phyloP scores from a whole-genome alignment of 352 stramenopile species.

The Phytophthora nicotianae region DNA sequence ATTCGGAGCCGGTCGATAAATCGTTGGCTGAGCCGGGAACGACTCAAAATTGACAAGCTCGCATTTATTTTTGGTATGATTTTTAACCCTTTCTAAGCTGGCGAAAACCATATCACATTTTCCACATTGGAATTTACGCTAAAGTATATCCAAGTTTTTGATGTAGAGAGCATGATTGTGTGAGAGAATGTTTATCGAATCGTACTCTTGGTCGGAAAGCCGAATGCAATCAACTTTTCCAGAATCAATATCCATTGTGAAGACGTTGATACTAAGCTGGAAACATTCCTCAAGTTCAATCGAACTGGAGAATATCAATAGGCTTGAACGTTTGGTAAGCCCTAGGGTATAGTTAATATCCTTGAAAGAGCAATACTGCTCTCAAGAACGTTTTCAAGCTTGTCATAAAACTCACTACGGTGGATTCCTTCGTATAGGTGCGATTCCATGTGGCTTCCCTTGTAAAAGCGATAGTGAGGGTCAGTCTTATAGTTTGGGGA shows the following conservation, averaged over 20 bases:
- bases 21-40: too few relatives aligned
- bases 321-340: constrained; percentile 2
- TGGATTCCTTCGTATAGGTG: background rate
- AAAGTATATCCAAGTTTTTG: constrained; percentile 1
- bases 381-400: constrained; percentile 2
- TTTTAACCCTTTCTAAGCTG: background rate
- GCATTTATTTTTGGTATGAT: constrained; percentile 3
- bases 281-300: constrained; percentile 13
- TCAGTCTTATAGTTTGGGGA: background rate
- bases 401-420: background rate
- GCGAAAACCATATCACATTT: constrained; percentile 16
- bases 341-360: background rate
- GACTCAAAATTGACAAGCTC: constrained; percentile 2
- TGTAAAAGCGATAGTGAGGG: constrained; percentile 1
- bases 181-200: constrained; percentile 9
- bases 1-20: too few relatives aligned
- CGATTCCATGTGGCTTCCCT: background rate
- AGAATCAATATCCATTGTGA: constrained; percentile 1
- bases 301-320: constrained; percentile 16
- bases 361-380: constrained; percentile 6
- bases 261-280: constrained; percentile 14
- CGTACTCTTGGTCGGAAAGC: background rate
- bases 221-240: constrained; percentile 2
- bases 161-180: too few relatives aligned
- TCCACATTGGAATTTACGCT: background rate